Percentiles rank a stretch among this genome's conserved stretches.
Conservation (phyloP, 1,284 basidiomycete genomes). For the Schizopora paradoxa region DNA sequence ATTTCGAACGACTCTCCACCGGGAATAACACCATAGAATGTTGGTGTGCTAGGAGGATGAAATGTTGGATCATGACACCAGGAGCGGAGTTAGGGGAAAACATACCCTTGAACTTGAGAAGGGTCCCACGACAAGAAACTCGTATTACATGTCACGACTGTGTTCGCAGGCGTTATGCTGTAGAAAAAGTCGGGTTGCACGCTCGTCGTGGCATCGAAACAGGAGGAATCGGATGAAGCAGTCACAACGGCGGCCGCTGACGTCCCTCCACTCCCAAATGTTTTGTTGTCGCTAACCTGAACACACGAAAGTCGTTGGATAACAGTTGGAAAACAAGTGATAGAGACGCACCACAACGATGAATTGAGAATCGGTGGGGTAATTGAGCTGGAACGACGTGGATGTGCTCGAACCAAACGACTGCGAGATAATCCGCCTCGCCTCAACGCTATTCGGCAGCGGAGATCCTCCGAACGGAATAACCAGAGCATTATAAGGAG, state of each 20-base stretch:
- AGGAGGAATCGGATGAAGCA: slow-evolving; percentile 49
- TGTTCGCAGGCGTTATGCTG: slow-evolving; percentile 52
- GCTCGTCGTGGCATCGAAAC: slow-evolving; percentile 46
- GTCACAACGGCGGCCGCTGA: slow-evolving; percentile 55
- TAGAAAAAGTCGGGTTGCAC: slow-evolving; percentile 55
- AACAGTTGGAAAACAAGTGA: slow-evolving; percentile 7
- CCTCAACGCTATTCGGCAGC: slow-evolving; percentile 56
- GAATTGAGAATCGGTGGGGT: slow-evolving; percentile 62
- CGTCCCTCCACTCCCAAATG: slow-evolving; percentile 72
- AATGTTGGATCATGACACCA: neutral
- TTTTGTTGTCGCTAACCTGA: slow-evolving; percentile 64
- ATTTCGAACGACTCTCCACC: slow-evolving; percentile 71
- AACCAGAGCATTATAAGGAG: slow-evolving; percentile 62
- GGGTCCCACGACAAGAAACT: slow-evolving; percentile 62
- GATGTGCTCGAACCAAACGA: slow-evolving; percentile 42
- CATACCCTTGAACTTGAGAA: slow-evolving; percentile 49
- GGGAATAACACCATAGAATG: slow-evolving; percentile 69
- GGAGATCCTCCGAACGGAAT: slow-evolving; percentile 62
- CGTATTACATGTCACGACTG: slow-evolving; percentile 54
- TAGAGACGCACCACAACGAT: slow-evolving; percentile 64
- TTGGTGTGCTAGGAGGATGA: slow-evolving; percentile 40
- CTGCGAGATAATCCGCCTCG: slow-evolving; percentile 52
- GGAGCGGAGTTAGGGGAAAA: slow-evolving; percentile 8
- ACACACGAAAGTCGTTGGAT: slow-evolving; percentile 5
- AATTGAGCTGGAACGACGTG: slow-evolving; percentile 55